phyloP scores from a whole-genome alignment of 371 early-diverging fungal genomes.

The Apophysomyces variabilis region DNA sequence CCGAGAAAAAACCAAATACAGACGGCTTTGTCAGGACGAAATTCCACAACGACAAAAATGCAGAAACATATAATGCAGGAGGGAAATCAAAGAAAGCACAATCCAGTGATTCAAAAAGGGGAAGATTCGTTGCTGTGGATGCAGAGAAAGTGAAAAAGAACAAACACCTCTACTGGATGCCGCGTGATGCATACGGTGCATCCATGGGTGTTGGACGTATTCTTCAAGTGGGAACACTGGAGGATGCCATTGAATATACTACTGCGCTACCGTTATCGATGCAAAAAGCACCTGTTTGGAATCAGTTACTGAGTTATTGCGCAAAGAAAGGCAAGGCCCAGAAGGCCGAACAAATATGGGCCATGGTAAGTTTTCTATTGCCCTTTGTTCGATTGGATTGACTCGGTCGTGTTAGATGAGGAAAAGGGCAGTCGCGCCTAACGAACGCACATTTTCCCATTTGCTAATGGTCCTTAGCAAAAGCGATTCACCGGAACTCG shows the following conservation, averaged over 20 bases:
- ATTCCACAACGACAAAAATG: neutral
- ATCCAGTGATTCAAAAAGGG: neutral
- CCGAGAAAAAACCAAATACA: too few species aligned
- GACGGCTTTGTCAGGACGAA: too few species aligned
- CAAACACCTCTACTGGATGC: slow-evolving; percentile 14
- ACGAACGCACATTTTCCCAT: slow-evolving; percentile 40
- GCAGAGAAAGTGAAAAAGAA: neutral
- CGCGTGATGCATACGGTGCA: slow-evolving; percentile 18
- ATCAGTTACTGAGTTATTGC: slow-evolving; percentile 12
- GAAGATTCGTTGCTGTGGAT: neutral
- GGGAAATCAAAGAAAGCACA: neutral
- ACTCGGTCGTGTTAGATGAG: slow-evolving; percentile 29
- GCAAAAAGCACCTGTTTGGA: slow-evolving; percentile 23
- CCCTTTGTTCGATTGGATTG: neutral
- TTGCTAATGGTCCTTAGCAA: slow-evolving; percentile 26
- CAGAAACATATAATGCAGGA: neutral
- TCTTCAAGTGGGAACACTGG: slow-evolving; percentile 9
- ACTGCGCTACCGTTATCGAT: slow-evolving; percentile 10
- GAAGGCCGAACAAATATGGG: slow-evolving; percentile 17
- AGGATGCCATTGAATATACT: slow-evolving; percentile 20
- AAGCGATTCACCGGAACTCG: slow-evolving; percentile 31
- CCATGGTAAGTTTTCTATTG: slow-evolving; percentile 8
- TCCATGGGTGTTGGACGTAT: slow-evolving; percentile 15
- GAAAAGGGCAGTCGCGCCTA: slow-evolving; percentile 36
- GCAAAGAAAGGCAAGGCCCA: slow-evolving; percentile 14